Evolutionary conservation across 345 rosid species (phyloP).

Genomic region (Draba incana): DNA sequence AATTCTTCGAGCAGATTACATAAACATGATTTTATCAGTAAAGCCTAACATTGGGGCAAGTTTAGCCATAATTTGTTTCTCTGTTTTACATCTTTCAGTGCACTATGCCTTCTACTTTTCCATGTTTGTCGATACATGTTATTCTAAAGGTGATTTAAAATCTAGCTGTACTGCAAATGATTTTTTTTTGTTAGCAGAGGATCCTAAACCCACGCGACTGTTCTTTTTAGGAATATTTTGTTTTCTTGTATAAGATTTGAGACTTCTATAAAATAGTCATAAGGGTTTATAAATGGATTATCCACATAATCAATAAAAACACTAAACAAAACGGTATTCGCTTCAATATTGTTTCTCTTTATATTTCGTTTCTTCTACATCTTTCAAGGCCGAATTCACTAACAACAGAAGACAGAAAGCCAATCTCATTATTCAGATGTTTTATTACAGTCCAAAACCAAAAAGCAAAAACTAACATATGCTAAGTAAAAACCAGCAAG

Average conservation of each 20-base stretch:
- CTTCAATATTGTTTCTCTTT: no score
- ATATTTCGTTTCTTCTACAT: no score
- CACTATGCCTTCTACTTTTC: background rate
- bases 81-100: background rate
- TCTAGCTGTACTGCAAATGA: no score
- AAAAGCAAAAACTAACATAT: background rate
- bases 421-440: conserved; percentile 37
- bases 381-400: no score
- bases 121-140: background rate
- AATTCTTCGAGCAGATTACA: background rate
- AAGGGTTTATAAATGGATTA: no score
- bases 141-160: no score
- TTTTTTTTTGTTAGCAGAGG: background rate
- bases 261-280: no score
- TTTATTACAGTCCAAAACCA: conserved; percentile 40
- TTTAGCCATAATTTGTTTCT: background rate
- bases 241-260: no score
- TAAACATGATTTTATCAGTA: background rate
- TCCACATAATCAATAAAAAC: no score
- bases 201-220: background rate
- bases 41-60: background rate
- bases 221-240: no score
- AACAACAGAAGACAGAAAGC: background rate
- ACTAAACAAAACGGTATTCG: no score
- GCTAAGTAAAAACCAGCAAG: conserved; percentile 14